Percentiles rank a stretch among this genome's conserved stretches.
These are phyloP conservation scores for Aspergillus alliaceus DNA, from an alignment of 2,329 filamentous ascomycete genomes.

Conservation along the genomic window DNA sequence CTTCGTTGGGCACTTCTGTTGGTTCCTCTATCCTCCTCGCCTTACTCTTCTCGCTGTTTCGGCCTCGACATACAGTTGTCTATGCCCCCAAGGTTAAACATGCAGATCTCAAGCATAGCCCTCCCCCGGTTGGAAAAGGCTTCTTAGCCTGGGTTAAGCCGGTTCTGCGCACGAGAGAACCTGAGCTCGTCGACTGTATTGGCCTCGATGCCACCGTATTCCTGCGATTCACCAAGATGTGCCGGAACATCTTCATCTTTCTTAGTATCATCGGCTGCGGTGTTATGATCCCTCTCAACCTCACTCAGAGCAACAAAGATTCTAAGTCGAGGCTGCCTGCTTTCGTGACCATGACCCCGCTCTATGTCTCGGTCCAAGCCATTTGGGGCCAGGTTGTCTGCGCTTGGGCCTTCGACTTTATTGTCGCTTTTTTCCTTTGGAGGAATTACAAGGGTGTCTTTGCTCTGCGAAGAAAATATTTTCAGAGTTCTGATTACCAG, in stretches of 20 bases:
- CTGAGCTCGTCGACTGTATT: conserved; percentile 74
- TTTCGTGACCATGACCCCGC: conserved; percentile 52
- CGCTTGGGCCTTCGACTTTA: conserved; percentile 68
- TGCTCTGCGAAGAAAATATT: conserved; percentile 72
- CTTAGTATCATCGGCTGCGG: conserved; percentile 71
- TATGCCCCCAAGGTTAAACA: conserved; percentile 94
- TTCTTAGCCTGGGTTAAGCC: conserved; percentile 84
- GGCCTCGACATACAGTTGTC: conserved; percentile 86
- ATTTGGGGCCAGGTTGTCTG: conserved; percentile 62
- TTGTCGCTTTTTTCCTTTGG: conserved; percentile 81
- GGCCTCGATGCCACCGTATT: conserved; percentile 92
- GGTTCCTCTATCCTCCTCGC: conserved; percentile 72
- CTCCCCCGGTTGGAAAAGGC: conserved; percentile 82
- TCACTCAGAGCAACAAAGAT: conserved; percentile 50
- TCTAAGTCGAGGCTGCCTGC: conserved; percentile 24
- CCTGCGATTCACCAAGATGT: conserved; percentile 85
- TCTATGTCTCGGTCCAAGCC: conserved; percentile 47
- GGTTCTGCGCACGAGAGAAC: conserved; percentile 74
- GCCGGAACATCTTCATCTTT: conserved; percentile 80
- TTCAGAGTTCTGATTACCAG: conserved; percentile 85
- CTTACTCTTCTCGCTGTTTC: conserved; percentile 80
- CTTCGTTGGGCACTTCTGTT: conserved; percentile 77
- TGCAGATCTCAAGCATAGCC: conserved; percentile 84
- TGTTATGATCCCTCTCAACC: conserved; percentile 80
- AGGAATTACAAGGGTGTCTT: conserved; percentile 79